phyloP scores from a whole-genome alignment of 1,284 basidiomycete genomes.

The Tilletia horrida region DNA sequence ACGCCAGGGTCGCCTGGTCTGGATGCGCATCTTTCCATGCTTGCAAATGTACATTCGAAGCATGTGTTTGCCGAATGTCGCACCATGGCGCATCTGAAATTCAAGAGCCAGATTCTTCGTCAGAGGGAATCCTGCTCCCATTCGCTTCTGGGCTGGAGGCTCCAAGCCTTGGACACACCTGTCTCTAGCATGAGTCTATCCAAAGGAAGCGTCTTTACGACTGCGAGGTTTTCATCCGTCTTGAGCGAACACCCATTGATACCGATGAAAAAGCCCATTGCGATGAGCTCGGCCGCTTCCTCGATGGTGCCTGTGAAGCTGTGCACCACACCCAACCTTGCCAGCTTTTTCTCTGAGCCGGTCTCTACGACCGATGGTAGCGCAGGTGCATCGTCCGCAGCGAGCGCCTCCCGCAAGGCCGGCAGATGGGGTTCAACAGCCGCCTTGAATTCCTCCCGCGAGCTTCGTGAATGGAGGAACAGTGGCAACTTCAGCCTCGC shows the following conservation, averaged over 20 bases:
- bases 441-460: slow-evolving; percentile 64
- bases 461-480: slow-evolving; percentile 77
- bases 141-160: no score
- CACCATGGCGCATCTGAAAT: slow-evolving; percentile 64
- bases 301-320: slow-evolving; percentile 73
- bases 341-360: no score
- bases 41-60: slow-evolving; percentile 65
- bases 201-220: slow-evolving; percentile 64
- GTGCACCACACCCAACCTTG: slow-evolving; percentile 66
- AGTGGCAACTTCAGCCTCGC: slow-evolving; percentile 72
- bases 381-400: slow-evolving; percentile 3
- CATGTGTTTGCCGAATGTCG: slow-evolving; percentile 71
- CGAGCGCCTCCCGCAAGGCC: slow-evolving; percentile 11
- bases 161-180: slow-evolving; percentile 56
- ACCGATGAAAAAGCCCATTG: slow-evolving; percentile 59
- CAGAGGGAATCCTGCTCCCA: no score
- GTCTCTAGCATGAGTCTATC: slow-evolving; percentile 76
- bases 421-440: slow-evolving; percentile 59
- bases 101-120: background rate
- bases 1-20: slow-evolving; percentile 59
- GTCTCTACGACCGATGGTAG: slow-evolving; percentile 21
- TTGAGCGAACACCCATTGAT: slow-evolving; percentile 83
- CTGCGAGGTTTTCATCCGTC: slow-evolving; percentile 68
- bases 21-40: slow-evolving; percentile 57
- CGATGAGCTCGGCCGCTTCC: slow-evolving; percentile 70